Conservation (phyloP, 2,329 filamentous ascomycete species). For the Alternaria arbusti region DNA sequence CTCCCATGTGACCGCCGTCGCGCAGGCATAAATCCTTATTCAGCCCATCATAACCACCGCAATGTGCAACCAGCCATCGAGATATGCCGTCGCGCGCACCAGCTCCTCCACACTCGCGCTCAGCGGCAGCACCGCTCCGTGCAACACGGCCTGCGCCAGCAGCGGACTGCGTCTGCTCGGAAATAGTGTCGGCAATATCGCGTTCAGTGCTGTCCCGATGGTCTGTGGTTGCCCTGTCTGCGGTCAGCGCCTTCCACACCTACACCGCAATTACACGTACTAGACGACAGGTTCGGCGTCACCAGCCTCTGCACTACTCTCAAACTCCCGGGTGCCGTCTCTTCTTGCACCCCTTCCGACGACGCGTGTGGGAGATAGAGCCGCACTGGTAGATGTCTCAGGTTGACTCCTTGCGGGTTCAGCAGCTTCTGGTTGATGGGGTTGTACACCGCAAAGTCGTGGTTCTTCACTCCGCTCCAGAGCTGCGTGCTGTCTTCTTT, state of each 20-base stretch:
- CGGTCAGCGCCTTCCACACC: conserved; percentile 17
- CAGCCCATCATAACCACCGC: conserved; percentile 74
- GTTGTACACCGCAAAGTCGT: conserved; percentile 75
- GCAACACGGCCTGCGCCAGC: conserved; percentile 81
- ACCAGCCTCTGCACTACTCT: conserved; percentile 75
- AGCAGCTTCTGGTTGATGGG: conserved; percentile 79
- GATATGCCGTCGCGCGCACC: conserved; percentile 81
- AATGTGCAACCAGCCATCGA: conserved; percentile 89
- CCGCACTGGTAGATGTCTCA: conserved; percentile 85
- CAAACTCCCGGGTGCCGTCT: conserved; percentile 48
- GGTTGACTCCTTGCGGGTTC: conserved; percentile 68
- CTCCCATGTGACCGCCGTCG: not conserved
- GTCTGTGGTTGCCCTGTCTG: conserved; percentile 64
- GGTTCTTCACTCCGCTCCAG: conserved; percentile 80
- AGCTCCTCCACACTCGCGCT: conserved; percentile 80
- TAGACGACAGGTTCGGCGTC: conserved; percentile 55
- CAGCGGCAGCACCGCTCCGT: conserved; percentile 85
- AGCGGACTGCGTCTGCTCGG: conserved; percentile 84
- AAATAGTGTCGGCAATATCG: conserved; percentile 79
- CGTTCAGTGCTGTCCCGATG: conserved; percentile 78
- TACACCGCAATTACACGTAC: conserved; percentile 28
- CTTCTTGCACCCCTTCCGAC: conserved; percentile 27
- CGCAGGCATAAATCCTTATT: conserved; percentile 4
- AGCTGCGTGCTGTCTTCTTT: conserved; percentile 82
- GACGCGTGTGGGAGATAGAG: conserved; percentile 72